Evolutionary conservation across 768 basidiomycete genomes (phyloP).

Genomic region (Kwoniella mangroviensis): DNA sequence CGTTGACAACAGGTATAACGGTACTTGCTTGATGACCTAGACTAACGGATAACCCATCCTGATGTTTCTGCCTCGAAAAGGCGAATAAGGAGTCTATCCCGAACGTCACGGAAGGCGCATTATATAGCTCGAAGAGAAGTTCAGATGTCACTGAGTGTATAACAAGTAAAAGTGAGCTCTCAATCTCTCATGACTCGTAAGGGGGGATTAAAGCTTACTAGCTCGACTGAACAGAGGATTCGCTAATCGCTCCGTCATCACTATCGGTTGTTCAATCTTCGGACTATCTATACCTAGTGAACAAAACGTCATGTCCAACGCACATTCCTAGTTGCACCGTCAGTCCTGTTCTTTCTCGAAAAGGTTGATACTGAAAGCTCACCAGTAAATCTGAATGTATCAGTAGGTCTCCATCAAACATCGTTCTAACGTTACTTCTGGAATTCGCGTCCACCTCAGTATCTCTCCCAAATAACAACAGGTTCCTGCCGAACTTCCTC

Average conservation of each 20-base stretch:
- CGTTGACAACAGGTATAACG: slow-evolving; percentile 81
- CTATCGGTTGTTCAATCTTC: slow-evolving; percentile 78
- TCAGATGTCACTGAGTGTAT: slow-evolving; percentile 79
- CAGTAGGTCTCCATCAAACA: slow-evolving; percentile 94
- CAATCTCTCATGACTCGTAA: not conserved
- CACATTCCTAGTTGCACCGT: slow-evolving; percentile 73
- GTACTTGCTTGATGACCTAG: slow-evolving; percentile 92
- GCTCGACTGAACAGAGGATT: slow-evolving; percentile 87
- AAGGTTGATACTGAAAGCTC: slow-evolving; percentile 53
- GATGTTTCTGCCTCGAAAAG: slow-evolving; percentile 74
- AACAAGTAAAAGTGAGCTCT: not conserved
- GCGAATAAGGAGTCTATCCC: slow-evolving; percentile 91
- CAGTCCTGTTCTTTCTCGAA: not conserved
- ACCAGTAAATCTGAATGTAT: slow-evolving; percentile 93
- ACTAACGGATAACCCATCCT: slow-evolving; percentile 84
- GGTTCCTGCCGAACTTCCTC: slow-evolving; percentile 75
- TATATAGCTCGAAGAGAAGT: slow-evolving; percentile 91
- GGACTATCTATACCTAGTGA: slow-evolving; percentile 79
- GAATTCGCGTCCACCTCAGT: slow-evolving; percentile 85
- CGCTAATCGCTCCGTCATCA: slow-evolving; percentile 90
- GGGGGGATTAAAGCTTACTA: slow-evolving; percentile 63
- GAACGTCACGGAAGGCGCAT: slow-evolving; percentile 81
- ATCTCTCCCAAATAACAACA: slow-evolving; percentile 86
- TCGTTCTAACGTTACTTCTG: slow-evolving; percentile 73
- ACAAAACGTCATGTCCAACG: slow-evolving; percentile 87